Base-by-base conservation (phyloP, 257 asterid species). In the Gynochthodes officinalis region DNA sequence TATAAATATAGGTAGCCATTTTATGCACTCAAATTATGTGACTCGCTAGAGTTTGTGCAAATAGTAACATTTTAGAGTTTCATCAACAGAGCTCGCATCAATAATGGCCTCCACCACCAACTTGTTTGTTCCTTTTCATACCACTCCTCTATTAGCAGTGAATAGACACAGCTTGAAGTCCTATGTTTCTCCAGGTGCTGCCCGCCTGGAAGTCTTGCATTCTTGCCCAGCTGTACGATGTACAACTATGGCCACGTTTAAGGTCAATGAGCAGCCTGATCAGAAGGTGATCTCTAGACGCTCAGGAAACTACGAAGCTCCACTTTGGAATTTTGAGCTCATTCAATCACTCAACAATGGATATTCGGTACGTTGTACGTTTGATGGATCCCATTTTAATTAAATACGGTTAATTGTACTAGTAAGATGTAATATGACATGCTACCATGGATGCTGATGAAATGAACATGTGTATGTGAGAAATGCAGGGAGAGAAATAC, bases 251-350 rank as follows among this genome's bases (percentile, higher is more conserved):
- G 58, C 67, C 43, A 32, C 43, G 2, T 57, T 43, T 27, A 71
- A 54, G 9, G 66, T 55, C 21, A 21, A 4, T 11, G 75, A 57
- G 73, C 64, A 53, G 39, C 19, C 64, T n/a, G 73, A 53, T 69
- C 54, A 65, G 62, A 44, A 37, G 28, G 68, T 62, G 4, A 11
- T 74, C 58, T 3, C 12, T 5, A 30, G 82, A 13, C 80, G 89
- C 15, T 78, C 87, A 1, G 89, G 85, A 55, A 84, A 86, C 74
- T 86, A 86, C 58, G 70, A 73, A 61, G 83, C 87, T 66, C 25
- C 87, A 15, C 23, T 60, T 13, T 82, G 89, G 87, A 79, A 59
- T 25, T 80, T 69, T 53, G 76, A 79, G 55, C 74, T 25, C 64
- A 73, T 86, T 58, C 89, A 82, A 61, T 84, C 85, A 0, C 58